Evolutionary conservation across 805 yeast genomes (phyloP), one percentile per base, ranked within the genome.

Genomic region (Starmerella davenportii): DNA sequence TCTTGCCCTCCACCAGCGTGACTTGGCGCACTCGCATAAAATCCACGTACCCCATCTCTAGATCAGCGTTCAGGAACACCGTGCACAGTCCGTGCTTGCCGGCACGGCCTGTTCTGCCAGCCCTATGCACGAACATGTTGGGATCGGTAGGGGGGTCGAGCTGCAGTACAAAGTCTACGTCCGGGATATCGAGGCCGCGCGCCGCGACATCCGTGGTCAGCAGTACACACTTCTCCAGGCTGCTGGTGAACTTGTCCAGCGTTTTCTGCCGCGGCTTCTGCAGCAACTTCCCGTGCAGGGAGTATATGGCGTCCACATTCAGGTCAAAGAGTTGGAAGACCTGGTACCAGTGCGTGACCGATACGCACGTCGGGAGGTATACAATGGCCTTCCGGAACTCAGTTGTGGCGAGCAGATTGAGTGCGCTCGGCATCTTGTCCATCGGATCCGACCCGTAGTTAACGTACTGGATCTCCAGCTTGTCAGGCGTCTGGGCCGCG

Each of bases 201-300:
- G 96, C 95, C 1, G 98, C 95, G n/a, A 90, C 95, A 64, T 90
- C 98, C 0, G 98, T 90, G 2, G 98, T 84, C 58, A 90, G 62
- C 19, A 90, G 58, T 0, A 87, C 70, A 8, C 75, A 64, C 45
- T 72, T 75, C 2, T 59, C 57, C 5, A 54, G 51, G 4, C 51
- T 43, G 1, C 66, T 65, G 0, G 74, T 54, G 53, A 87, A 90
- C 25, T 57, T 60, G 9, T 65, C 64, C 33, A 87, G 60, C 0
- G 94, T 79, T 53, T 72, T 79, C 38, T 77, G 58, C 47, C 99
- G 68, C 14, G 93, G 71, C 35, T 70, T 72, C 0, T 93, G 76
- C n/a, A 73, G 72, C 24, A 90, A 64, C 54, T 87, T 90, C 2
- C 99, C 99, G 58, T 90, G 96, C 33, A 90, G 60, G 0, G 95